Evolutionary conservation across 2,329 filamentous ascomycete genomes (phyloP).

Genomic region (Colletotrichum sp.): DNA sequence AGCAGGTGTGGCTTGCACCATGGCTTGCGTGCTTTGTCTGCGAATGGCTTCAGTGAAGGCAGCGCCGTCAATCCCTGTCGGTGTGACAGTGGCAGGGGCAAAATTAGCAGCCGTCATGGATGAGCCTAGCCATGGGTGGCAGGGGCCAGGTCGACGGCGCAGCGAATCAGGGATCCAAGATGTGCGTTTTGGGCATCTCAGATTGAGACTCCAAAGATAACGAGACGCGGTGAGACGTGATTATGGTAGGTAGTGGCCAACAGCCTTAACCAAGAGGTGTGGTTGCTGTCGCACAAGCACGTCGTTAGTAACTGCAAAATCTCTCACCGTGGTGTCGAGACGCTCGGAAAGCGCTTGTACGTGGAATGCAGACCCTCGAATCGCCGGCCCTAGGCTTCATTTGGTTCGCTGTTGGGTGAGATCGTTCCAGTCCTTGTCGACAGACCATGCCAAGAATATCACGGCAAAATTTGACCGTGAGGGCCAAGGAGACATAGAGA

Average conservation of each 20-base stretch:
- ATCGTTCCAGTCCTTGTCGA: background rate
- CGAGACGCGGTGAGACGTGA: background rate
- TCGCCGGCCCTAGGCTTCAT: background rate
- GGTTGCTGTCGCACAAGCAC: background rate
- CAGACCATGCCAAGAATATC: background rate
- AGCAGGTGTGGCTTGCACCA: slow-evolving; percentile 16
- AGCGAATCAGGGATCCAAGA: background rate
- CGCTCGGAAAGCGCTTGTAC: background rate
- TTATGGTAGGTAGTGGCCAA: background rate
- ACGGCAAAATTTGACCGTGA: background rate
- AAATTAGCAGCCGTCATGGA: background rate
- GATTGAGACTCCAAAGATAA: slow-evolving; percentile 14
- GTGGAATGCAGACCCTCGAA: background rate
- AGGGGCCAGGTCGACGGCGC: background rate
- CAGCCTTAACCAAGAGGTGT: background rate
- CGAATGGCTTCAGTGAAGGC: slow-evolving; percentile 7
- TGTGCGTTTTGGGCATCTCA: background rate
- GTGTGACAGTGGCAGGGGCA: background rate
- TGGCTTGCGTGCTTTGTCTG: slow-evolving; percentile 14
- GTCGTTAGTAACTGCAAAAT: background rate
- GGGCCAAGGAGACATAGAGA: background rate
- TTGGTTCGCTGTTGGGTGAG: background rate
- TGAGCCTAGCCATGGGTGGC: background rate
- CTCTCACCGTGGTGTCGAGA: background rate
- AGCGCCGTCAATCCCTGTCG: background rate